Percentiles rank a stretch among this genome's conserved stretches.
These are phyloP conservation scores for Aspergillus piperis DNA, from an alignment of 2,329 filamentous ascomycete species.

Conservation along the genomic window DNA sequence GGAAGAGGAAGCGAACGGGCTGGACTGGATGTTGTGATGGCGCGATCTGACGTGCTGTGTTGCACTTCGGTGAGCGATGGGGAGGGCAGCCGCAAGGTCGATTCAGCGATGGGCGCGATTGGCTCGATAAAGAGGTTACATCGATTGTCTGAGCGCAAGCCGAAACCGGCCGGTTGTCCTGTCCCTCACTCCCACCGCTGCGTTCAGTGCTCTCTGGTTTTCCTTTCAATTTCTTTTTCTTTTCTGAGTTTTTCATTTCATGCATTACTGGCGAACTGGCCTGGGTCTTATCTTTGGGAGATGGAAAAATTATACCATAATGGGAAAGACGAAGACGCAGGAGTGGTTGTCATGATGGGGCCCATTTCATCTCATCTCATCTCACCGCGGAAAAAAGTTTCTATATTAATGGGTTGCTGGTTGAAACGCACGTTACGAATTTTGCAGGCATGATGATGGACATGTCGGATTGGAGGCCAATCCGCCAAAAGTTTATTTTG, in stretches of 20 bases:
- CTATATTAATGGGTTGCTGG: conserved; percentile 12
- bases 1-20: conserved; percentile 90
- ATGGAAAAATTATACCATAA: conserved; percentile 21
- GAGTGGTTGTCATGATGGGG: background rate
- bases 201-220: conserved; percentile 7
- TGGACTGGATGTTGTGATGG: conserved; percentile 77
- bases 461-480: conserved; percentile 9
- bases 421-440: conserved; percentile 22
- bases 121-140: conserved; percentile 13
- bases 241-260: conserved; percentile 1
- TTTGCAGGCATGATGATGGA: conserved; percentile 15
- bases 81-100: background rate
- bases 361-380: background rate
- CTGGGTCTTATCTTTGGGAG: conserved; percentile 20
- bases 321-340: conserved; percentile 12
- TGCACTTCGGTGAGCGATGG: background rate
- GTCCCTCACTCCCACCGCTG: background rate
- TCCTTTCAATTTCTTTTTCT: conserved; percentile 7
- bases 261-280: conserved; percentile 29
- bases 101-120: conserved; percentile 5
- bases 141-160: background rate
- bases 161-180: background rate
- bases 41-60: conserved; percentile 13
- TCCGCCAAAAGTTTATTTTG: conserved; percentile 12
- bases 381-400: conserved; percentile 6